Evolutionary conservation across 345 rosid species (phyloP).

Genomic region (Eucalyptus curtisii): DNA sequence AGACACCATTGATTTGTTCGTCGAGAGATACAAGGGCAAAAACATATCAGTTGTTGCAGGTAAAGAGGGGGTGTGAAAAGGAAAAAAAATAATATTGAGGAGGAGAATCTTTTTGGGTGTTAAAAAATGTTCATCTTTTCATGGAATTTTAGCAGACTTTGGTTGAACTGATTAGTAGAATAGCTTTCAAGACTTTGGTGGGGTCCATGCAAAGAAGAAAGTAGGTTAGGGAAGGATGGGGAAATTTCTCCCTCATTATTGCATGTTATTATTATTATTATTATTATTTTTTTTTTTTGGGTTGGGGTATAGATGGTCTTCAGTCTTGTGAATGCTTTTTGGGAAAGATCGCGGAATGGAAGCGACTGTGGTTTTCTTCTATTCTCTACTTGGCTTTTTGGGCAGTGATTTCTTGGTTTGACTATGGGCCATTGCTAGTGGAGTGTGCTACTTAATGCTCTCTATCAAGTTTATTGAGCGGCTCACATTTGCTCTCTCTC

Average conservation of each 20-base stretch:
- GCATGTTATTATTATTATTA: constrained; percentile 1
- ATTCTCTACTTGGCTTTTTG: background rate
- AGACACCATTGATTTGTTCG: constrained; percentile 43
- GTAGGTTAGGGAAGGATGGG: background rate
- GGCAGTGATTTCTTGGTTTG: constrained; percentile 31
- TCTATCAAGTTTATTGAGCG: constrained; percentile 7
- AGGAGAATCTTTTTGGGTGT: background rate
- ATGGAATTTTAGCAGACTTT: background rate
- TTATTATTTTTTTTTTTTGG: background rate
- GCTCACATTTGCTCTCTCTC: background rate
- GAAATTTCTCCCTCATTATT: constrained; percentile 13
- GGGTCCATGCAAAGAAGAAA: constrained; percentile 14
- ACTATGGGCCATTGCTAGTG: constrained; percentile 29
- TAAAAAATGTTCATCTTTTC: constrained; percentile 1
- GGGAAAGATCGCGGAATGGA: background rate
- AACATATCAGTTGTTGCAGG: constrained; percentile 41
- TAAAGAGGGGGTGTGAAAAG: background rate
- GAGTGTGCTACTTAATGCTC: constrained; percentile 38
- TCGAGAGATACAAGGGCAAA: constrained; percentile 31
- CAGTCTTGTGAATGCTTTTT: background rate
- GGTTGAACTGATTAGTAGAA: background rate
- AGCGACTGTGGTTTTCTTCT: background rate
- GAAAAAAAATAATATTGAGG: background rate
- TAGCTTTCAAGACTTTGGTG: constrained; percentile 2
- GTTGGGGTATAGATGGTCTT: background rate